These are phyloP conservation scores for Metschnikowia hibisci DNA, from an alignment of 805 yeast genomes.

Conservation along the genomic window DNA sequence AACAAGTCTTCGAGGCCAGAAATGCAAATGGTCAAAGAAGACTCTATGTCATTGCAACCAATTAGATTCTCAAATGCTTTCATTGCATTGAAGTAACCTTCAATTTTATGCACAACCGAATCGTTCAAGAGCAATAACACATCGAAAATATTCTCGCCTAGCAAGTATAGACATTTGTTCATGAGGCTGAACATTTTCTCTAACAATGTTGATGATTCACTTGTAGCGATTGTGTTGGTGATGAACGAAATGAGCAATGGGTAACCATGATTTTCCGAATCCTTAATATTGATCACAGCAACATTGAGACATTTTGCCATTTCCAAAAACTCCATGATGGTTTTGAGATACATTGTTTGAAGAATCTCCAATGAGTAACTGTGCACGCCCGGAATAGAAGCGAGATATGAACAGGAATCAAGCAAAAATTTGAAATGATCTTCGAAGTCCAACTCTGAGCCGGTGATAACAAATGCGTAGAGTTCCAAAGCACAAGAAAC, in stretches of 20 bases:
- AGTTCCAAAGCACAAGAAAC: conserved; percentile 41
- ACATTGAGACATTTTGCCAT: conserved; percentile 27
- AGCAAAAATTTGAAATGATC: conserved; percentile 41
- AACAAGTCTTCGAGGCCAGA: conserved; percentile 68
- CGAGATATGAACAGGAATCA: conserved; percentile 27
- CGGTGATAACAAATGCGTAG: conserved; percentile 45
- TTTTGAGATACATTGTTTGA: conserved; percentile 24
- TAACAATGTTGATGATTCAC: conserved; percentile 40
- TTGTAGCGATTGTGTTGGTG: conserved; percentile 44
- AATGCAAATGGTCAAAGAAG: conserved; percentile 42
- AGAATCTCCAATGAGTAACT: conserved; percentile 26
- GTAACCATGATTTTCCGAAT: conserved; percentile 22
- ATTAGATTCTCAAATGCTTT: conserved; percentile 15
- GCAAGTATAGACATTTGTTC: conserved; percentile 48
- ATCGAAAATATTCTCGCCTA: conserved; percentile 51
- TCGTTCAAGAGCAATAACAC: conserved; percentile 53
- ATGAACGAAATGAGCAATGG: conserved; percentile 42
- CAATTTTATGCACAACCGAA: conserved; percentile 42
- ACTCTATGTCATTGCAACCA: conserved; percentile 33
- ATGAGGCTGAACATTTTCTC: conserved; percentile 50
- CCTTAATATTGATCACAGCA: conserved; percentile 29
- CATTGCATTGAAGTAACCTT: conserved; percentile 26
- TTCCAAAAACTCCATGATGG: conserved; percentile 28
- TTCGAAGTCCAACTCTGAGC: conserved; percentile 52
- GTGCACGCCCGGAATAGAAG: conserved; percentile 9